Evolutionary conservation across 257 asterid species (phyloP).

Genomic region (Rehmannia glutinosa): DNA sequence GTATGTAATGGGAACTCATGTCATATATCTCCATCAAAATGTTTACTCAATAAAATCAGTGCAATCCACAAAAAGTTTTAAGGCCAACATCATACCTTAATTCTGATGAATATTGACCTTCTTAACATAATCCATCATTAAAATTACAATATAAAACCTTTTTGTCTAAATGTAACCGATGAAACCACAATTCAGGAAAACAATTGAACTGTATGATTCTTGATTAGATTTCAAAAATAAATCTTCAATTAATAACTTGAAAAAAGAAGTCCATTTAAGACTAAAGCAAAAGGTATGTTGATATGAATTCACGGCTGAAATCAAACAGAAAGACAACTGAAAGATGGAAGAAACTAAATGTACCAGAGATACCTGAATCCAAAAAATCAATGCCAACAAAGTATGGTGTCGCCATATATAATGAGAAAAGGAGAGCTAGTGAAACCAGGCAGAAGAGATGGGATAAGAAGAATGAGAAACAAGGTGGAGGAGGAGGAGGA

Average conservation of each 20-base stretch:
- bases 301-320: neutral
- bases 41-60: neutral
- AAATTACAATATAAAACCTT: neutral
- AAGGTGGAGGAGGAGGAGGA: neutral
- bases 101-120: neutral
- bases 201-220: slow-evolving; percentile 1
- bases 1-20: neutral
- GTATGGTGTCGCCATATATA: slow-evolving; percentile 19
- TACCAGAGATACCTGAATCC: slow-evolving; percentile 14
- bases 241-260: neutral
- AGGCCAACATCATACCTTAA: neutral
- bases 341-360: slow-evolving; percentile 13
- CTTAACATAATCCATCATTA: neutral
- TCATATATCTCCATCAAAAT: neutral
- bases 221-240: slow-evolving; percentile 11
- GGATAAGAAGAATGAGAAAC: slow-evolving; percentile 8
- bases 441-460: slow-evolving; percentile 11
- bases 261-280: neutral
- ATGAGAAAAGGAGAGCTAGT: slow-evolving; percentile 14
- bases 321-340: slow-evolving; percentile 4
- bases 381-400: slow-evolving; percentile 11
- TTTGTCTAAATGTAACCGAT: neutral
- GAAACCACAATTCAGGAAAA: slow-evolving; percentile 2
- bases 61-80: neutral
- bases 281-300: neutral